Percentiles rank a stretch among this genome's conserved stretches.
phyloP scores from a whole-genome alignment of 768 basidiomycete genomes.

The Rhizopogon vulgaris region DNA sequence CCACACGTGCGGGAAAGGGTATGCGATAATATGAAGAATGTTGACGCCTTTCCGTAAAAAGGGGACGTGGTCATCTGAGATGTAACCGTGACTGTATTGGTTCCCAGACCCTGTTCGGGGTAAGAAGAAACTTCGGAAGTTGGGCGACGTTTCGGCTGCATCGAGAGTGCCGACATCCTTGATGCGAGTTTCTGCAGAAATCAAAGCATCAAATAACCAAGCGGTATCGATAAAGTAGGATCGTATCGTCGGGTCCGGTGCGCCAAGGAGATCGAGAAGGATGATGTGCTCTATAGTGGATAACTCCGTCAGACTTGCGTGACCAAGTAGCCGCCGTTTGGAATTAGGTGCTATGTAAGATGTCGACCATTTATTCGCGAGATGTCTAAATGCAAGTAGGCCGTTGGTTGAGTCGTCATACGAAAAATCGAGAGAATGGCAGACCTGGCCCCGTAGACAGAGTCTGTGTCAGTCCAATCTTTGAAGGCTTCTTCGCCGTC shows the following conservation, averaged over 20 bases:
- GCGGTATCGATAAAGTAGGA: conserved; percentile 85
- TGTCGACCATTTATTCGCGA: conserved; percentile 79
- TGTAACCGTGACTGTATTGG: conserved; percentile 44
- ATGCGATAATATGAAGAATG: conserved; percentile 83
- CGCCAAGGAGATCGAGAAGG: conserved; percentile 88
- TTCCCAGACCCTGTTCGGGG: conserved; percentile 32
- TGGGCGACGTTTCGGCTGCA: conserved; percentile 33
- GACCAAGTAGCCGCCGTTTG: conserved; percentile 51
- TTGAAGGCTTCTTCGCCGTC: conserved; percentile 97
- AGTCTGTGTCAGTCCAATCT: conserved; percentile 84
- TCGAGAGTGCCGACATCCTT: conserved; percentile 57
- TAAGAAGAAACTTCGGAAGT: conserved; percentile 64
- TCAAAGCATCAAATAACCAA: conserved; percentile 85
- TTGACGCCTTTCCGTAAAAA: conserved; percentile 81
- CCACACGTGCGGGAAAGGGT: conserved; percentile 89
- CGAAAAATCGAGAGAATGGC: neutral
- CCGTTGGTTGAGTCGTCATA: neutral
- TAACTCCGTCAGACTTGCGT: conserved; percentile 54
- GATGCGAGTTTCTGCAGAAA: conserved; percentile 65
- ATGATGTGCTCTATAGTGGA: conserved; percentile 85
- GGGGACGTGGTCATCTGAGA: conserved; percentile 93
- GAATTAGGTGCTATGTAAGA: conserved; percentile 58
- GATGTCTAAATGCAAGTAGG: conserved; percentile 49
- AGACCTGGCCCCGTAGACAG: conserved; percentile 92
- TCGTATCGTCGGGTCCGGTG: conserved; percentile 63